Percentiles rank a stretch among this genome's conserved stretches.
phyloP scores from a whole-genome alignment of 2,329 filamentous ascomycete genomes.

The Colletotrichum plurivorum region DNA sequence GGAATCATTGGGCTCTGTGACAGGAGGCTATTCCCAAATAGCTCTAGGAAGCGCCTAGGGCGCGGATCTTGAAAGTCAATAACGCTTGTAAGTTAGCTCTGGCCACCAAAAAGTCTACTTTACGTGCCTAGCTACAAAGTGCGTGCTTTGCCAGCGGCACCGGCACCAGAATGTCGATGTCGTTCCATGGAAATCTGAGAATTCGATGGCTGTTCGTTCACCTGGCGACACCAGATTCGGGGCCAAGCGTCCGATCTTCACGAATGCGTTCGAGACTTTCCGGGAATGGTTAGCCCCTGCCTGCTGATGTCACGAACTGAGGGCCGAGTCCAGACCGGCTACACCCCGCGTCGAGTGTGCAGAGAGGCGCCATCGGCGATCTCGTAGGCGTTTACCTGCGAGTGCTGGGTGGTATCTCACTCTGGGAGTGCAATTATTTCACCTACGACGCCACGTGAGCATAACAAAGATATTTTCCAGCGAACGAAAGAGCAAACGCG shows the following conservation, averaged over 20 bases:
- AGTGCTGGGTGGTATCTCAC: no score
- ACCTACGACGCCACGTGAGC: no score
- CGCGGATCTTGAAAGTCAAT: slow-evolving; percentile 6
- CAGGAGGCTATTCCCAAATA: slow-evolving; percentile 2
- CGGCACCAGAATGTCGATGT: neutral
- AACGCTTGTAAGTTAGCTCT: slow-evolving; percentile 17
- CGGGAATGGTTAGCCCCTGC: slow-evolving; percentile 5
- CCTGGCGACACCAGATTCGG: slow-evolving; percentile 7
- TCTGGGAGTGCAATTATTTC: no score
- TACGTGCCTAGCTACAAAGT: no score
- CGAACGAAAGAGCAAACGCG: no score
- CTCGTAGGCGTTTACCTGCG: no score
- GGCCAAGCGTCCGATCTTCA: slow-evolving; percentile 16
- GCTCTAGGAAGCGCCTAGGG: neutral
- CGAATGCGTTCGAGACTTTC: slow-evolving; percentile 8
- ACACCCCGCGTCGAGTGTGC: neutral
- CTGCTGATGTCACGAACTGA: slow-evolving; percentile 29
- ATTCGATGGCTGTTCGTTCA: neutral
- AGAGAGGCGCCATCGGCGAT: neutral
- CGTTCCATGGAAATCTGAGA: slow-evolving; percentile 1
- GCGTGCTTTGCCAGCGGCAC: neutral
- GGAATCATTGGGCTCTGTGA: neutral
- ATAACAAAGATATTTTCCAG: no score
- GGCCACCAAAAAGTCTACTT: neutral
- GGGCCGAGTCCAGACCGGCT: slow-evolving; percentile 22